Percentiles rank a stretch among this genome's conserved stretches.
phyloP scores from a whole-genome alignment of 495 filamentous ascomycete genomes.

The Chaetomium tenue region DNA sequence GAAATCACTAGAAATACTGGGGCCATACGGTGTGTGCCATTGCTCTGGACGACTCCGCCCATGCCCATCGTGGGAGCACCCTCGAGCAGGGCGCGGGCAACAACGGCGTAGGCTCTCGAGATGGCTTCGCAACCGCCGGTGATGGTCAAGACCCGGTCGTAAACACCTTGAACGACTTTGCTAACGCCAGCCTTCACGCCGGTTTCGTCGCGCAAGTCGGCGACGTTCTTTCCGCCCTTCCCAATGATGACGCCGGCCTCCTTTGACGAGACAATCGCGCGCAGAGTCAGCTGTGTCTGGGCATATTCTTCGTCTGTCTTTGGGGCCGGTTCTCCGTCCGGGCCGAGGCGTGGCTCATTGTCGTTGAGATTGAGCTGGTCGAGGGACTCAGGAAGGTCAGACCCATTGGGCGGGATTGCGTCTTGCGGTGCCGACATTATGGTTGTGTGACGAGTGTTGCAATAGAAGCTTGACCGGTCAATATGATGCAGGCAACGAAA shows the following conservation, averaged over 20 bases:
- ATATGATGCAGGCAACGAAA: neutral
- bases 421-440: conserved; percentile 54
- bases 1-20: neutral
- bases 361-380: conserved; percentile 49
- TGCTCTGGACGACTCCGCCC: conserved; percentile 79
- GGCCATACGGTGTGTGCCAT: conserved; percentile 87
- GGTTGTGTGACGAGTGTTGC: conserved; percentile 19
- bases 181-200: conserved; percentile 96
- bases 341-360: conserved; percentile 58
- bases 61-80: conserved; percentile 93
- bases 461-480: neutral
- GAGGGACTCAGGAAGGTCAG: conserved; percentile 51
- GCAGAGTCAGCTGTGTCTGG: conserved; percentile 82
- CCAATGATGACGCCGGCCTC: conserved; percentile 98
- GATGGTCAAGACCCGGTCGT: conserved; percentile 94
- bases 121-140: conserved; percentile 83
- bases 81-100: conserved; percentile 85
- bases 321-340: conserved; percentile 66
- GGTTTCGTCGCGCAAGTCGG: conserved; percentile 93
- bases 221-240: conserved; percentile 97
- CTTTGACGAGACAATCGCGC: conserved; percentile 97
- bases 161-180: conserved; percentile 96
- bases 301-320: conserved; percentile 97
- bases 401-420: conserved; percentile 39
- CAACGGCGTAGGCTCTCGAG: conserved; percentile 87